phyloP scores from a whole-genome alignment of 768 basidiomycete species.

The Boletus sensibilis region DNA sequence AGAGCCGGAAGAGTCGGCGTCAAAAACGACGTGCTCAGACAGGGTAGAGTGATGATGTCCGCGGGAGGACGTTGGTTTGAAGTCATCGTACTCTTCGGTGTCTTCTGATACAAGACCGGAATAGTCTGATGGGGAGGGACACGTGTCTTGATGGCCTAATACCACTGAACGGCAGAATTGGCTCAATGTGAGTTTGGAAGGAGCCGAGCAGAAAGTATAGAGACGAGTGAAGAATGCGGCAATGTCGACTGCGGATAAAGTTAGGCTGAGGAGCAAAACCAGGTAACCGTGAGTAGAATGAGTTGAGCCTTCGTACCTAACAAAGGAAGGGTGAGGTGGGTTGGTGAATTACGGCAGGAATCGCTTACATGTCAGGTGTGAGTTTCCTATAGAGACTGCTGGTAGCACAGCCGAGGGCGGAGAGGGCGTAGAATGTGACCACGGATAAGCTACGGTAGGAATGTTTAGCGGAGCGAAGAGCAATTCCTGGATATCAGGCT shows the following conservation, averaged over 20 bases:
- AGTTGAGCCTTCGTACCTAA: slow-evolving; percentile 65
- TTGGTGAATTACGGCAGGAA: slow-evolving; percentile 17
- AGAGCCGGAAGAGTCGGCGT: slow-evolving; percentile 38
- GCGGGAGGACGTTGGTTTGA: slow-evolving; percentile 33
- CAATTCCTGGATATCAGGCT: slow-evolving; percentile 54
- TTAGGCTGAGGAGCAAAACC: slow-evolving; percentile 45
- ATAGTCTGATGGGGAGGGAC: slow-evolving; percentile 45
- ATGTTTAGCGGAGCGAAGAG: slow-evolving; percentile 75
- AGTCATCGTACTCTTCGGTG: slow-evolving; percentile 53
- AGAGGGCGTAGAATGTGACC: slow-evolving; percentile 60
- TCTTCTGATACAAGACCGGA: slow-evolving; percentile 55
- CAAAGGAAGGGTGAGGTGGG: slow-evolving; percentile 12
- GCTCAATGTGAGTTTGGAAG: slow-evolving; percentile 45
- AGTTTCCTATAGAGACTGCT: slow-evolving; percentile 72
- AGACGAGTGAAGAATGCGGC: slow-evolving; percentile 50
- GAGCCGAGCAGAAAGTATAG: slow-evolving; percentile 44
- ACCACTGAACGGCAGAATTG: slow-evolving; percentile 59
- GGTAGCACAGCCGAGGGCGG: slow-evolving; percentile 61
- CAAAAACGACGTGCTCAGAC: slow-evolving; percentile 57
- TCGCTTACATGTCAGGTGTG: slow-evolving; percentile 76
- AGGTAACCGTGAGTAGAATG: slow-evolving; percentile 68
- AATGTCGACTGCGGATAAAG: slow-evolving; percentile 55
- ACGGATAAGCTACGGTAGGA: slow-evolving; percentile 57
- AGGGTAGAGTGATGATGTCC: slow-evolving; percentile 41
- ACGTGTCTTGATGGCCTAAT: slow-evolving; percentile 43